Conservation (phyloP, 106 monocot genomes). For the Dioscorea alata region DNA sequence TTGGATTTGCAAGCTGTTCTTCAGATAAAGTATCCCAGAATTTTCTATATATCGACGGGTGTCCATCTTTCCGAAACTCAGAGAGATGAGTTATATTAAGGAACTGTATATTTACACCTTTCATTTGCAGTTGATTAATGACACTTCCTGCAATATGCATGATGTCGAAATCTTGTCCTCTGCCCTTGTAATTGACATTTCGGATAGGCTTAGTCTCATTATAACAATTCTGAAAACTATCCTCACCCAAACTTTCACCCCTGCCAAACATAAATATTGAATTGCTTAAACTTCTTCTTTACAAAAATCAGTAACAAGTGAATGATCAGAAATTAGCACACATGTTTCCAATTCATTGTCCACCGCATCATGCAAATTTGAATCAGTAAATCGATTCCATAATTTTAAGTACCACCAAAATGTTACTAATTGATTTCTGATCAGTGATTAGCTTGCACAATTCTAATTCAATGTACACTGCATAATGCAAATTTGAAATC, state of each 20-base stretch:
- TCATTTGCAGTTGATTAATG: constrained; percentile 22
- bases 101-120: constrained; percentile 38
- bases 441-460: neutral
- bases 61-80: constrained; percentile 15
- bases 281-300: neutral
- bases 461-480: neutral
- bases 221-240: constrained; percentile 37
- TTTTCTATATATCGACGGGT: constrained; percentile 13
- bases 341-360: neutral
- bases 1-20: constrained; percentile 9
- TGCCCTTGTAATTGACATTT: constrained; percentile 26
- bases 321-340: neutral
- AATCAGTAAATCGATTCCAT: neutral
- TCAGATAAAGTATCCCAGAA: constrained; percentile 3
- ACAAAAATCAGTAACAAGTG: neutral
- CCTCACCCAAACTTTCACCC: constrained; percentile 46
- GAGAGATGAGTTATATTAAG: constrained; percentile 14
- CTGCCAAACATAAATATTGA: constrained; percentile 9
- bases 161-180: constrained; percentile 32
- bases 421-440: neutral
- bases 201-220: constrained; percentile 42
- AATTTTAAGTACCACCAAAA: neutral
- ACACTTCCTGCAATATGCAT: constrained; percentile 12
- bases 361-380: neutral
- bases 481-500: neutral